Base-by-base conservation (phyloP, 2,329 filamentous ascomycete genomes). In the Xylaria arbuscula region DNA sequence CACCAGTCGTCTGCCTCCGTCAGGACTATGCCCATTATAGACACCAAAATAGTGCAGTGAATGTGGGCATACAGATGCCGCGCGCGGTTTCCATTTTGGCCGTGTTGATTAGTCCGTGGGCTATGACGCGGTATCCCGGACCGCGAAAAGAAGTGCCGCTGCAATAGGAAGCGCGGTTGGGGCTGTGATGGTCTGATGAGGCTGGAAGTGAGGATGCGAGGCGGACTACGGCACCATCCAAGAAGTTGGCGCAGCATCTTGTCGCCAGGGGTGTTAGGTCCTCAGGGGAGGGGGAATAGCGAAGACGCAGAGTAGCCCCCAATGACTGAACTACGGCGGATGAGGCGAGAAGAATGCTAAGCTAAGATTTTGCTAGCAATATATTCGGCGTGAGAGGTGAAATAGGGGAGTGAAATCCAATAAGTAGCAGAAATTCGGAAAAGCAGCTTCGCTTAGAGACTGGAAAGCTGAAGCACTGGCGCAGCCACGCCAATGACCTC, bases 1-100 rank as follows among this genome's bases (percentile, higher is more conserved):
- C 34, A 13, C 64, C 58, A 72, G 66, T 62, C 53, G 10, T 73
- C n/a, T 6, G 13, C 53, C 11, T 69, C 67, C 22, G 72, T 65
- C 2, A 70, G 58, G 2, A 72, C 67, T 1, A 75, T 63, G 19
- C 72, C 60, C 2, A 45, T 70, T 40, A 75, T 68, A 8, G 70
- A 71, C 36, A 69, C 50, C 56, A 53, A 74, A 22, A 74, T 65
- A 13, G 70, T 59, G 55, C 66, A 67, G 58, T 72, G 72, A 19
- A 73, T 67, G 17, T 63, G 17, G 7, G 70, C 68, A 8, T 42
- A 47, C 8, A 74, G 54, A 10, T 61, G 47, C 7, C 40, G 62
- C 8, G 59, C 32, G 32, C 56, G 38, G 38, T 58, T 38, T n/a
- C 54, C 45, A 34, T 58, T 11, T 13, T 62, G 54, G 19, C 51